phyloP scores from a whole-genome alignment of 2,329 filamentous ascomycete genomes.

The Huntiella bhutanensis region DNA sequence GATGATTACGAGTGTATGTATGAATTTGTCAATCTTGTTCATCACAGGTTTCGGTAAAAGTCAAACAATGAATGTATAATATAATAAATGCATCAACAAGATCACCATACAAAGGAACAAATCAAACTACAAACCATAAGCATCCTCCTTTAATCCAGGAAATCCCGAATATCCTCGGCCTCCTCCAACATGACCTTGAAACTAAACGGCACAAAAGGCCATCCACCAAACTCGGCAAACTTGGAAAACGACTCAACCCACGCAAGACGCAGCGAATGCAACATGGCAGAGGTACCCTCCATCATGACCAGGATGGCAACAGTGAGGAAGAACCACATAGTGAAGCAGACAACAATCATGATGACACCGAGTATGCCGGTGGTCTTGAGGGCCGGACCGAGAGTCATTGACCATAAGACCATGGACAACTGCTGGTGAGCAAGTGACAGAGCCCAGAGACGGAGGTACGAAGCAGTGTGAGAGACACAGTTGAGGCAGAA shows the following conservation, averaged over 20 bases:
- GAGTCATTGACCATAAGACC: slow-evolving; percentile 92
- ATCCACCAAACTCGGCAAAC: slow-evolving; percentile 80
- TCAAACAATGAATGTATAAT: too few relatives aligned
- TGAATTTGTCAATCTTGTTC: too few relatives aligned
- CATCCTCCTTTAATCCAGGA: slow-evolving; percentile 23
- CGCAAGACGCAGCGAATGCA: slow-evolving; percentile 69
- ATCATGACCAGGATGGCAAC: slow-evolving; percentile 63
- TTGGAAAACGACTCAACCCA: slow-evolving; percentile 98
- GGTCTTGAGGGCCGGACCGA: slow-evolving; percentile 54
- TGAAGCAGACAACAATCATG: slow-evolving; percentile 66
- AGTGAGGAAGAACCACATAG: slow-evolving; percentile 73
- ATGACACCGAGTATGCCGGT: slow-evolving; percentile 53
- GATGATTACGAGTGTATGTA: too few relatives aligned
- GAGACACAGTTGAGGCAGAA: slow-evolving; percentile 99
- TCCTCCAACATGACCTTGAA: slow-evolving; percentile 74
- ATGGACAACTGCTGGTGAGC: slow-evolving; percentile 95
- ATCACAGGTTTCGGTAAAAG: too few relatives aligned
- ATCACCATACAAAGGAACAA: neutral
- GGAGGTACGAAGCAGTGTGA: slow-evolving; percentile 94
- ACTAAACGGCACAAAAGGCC: slow-evolving; percentile 75
- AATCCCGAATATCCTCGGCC: slow-evolving; percentile 44
- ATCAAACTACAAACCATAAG: neutral
- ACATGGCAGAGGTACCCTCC: slow-evolving; percentile 90
- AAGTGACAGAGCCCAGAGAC: slow-evolving; percentile 91
- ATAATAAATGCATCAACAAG: too few relatives aligned